These are phyloP conservation scores for Fraxinus ornus DNA, from an alignment of 305 asterid genomes.

Conservation along the genomic window DNA sequence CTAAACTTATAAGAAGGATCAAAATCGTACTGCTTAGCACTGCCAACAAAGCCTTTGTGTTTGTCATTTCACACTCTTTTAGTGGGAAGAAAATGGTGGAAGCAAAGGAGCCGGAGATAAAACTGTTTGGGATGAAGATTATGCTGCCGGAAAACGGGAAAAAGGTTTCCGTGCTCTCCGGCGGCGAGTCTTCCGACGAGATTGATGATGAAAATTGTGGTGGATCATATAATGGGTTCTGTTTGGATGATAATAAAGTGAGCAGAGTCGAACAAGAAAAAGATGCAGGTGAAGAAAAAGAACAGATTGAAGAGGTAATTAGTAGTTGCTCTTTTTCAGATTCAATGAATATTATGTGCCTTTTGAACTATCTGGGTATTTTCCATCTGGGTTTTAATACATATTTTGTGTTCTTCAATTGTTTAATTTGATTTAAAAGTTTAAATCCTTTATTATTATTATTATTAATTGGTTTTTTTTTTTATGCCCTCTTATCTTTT, in stretches of 20 bases:
- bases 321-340: not conserved
- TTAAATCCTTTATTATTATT: not conserved
- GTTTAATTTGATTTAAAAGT: not conserved
- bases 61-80: not conserved
- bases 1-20: slow-evolving; percentile 23
- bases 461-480: not conserved
- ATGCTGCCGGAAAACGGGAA: slow-evolving; percentile 31
- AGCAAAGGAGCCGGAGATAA: slow-evolving; percentile 39
- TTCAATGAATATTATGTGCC: not conserved
- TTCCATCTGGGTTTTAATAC: not conserved
- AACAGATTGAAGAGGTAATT: not conserved
- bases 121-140: slow-evolving; percentile 47
- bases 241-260: slow-evolving; percentile 15
- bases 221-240: slow-evolving; percentile 26
- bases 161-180: not conserved
- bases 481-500: not conserved
- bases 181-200: slow-evolving; percentile 14
- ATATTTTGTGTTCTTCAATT: not conserved
- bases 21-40: slow-evolving; percentile 26
- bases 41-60: slow-evolving; percentile 38
- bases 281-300: not conserved
- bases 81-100: slow-evolving; percentile 20
- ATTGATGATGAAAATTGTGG: slow-evolving; percentile 5
- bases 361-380: not conserved
- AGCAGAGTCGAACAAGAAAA: slow-evolving; percentile 19